Percentiles rank a stretch among this genome's conserved stretches.
Evolutionary conservation across 768 basidiomycete genomes (phyloP).

Genomic region (Rhizopogon sp.): DNA sequence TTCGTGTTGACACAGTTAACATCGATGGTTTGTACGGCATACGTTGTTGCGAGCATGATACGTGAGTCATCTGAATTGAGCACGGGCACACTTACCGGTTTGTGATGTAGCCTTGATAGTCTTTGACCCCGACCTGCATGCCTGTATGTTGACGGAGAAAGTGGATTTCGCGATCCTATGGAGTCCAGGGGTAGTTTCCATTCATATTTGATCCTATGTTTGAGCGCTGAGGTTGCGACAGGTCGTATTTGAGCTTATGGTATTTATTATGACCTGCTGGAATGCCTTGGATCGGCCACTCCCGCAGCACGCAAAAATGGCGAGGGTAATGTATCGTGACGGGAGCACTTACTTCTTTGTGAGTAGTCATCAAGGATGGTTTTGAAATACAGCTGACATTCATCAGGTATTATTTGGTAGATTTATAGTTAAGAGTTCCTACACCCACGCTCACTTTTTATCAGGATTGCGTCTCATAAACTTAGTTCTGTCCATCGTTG

Average conservation of each 20-base stretch:
- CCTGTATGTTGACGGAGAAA: constrained; percentile 17
- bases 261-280: constrained; percentile 24
- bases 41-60: constrained; percentile 20
- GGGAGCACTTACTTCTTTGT: constrained; percentile 24
- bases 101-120: constrained; percentile 12
- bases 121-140: constrained; percentile 6
- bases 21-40: constrained; percentile 16
- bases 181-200: constrained; percentile 20
- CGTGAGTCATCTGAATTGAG: constrained; percentile 16
- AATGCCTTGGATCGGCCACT: constrained; percentile 25
- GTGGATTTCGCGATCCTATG: constrained; percentile 21
- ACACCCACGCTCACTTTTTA: not conserved
- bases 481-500: constrained; percentile 12
- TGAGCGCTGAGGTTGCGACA: not conserved
- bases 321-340: constrained; percentile 23
- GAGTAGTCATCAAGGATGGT: not conserved
- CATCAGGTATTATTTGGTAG: constrained; percentile 22
- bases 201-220: not conserved
- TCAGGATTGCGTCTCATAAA: constrained; percentile 19
- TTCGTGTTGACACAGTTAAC: constrained; percentile 27
- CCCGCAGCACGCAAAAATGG: constrained; percentile 9
- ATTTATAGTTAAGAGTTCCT: not conserved
- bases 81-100: not conserved
- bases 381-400: not conserved
- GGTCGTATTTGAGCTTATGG: constrained; percentile 25